Conservation (phyloP, 164 flowering plant genomes). For the Hamamelis virginiana region DNA sequence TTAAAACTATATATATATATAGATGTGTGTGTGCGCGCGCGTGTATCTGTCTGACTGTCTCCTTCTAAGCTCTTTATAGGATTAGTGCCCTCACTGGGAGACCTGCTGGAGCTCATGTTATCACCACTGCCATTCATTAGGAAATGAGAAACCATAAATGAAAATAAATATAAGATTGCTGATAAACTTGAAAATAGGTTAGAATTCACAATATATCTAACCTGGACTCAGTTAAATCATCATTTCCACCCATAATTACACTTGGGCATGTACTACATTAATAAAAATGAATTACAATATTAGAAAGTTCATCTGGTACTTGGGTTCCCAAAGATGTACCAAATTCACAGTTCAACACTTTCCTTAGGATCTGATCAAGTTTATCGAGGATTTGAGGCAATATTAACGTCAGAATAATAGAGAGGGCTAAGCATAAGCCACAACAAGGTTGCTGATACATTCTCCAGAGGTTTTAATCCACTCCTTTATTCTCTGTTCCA, state of each 20-base stretch:
- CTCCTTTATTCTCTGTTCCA: too few species aligned
- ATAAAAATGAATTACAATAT: constrained; percentile 9
- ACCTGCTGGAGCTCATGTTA: constrained; percentile 42
- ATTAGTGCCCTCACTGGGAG: constrained; percentile 34
- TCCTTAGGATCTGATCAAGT: constrained; percentile 93
- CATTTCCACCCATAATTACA: constrained; percentile 67
- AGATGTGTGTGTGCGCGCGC: too few species aligned
- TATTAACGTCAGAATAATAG: constrained; percentile 75
- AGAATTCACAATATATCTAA: constrained; percentile 19
- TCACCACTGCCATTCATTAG: constrained; percentile 48
- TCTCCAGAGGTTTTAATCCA: too few species aligned
- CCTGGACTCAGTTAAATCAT: constrained; percentile 76
- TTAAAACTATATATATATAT: too few species aligned
- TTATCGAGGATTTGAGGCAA: constrained; percentile 88
- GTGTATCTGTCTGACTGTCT: too few species aligned
- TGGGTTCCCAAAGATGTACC: neutral
- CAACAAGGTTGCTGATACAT: too few species aligned
- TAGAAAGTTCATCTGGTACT: neutral
- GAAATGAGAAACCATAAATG: neutral
- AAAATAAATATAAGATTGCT: neutral
- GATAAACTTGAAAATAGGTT: neutral
- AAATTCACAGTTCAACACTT: constrained; percentile 6
- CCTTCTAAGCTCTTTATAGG: constrained; percentile 68
- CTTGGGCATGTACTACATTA: constrained; percentile 77
- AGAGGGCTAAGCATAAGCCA: constrained; percentile 54